Percentiles rank a stretch among this genome's conserved stretches.
Conservation (phyloP, 345 rosid species). For the Eucalyptus microcorys region DNA sequence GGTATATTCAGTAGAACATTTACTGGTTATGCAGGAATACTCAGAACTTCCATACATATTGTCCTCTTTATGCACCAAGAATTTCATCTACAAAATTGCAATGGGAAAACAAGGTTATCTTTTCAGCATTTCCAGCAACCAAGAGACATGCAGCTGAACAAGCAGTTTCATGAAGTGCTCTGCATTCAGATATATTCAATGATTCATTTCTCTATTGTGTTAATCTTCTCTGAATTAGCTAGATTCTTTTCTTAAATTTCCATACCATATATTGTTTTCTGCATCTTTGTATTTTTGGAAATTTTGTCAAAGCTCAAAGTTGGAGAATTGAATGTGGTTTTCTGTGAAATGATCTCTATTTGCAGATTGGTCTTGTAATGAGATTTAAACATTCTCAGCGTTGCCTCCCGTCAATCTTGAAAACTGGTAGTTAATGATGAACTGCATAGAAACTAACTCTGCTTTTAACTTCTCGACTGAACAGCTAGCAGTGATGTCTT, state of each 20-base stretch:
- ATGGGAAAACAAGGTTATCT: not conserved
- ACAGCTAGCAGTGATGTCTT: constrained; percentile 91
- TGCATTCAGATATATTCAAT: not conserved
- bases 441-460: not conserved
- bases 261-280: not conserved
- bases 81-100: not conserved
- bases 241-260: not conserved
- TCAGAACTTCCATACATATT: not conserved
- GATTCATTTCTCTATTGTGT: not conserved
- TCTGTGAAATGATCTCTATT: not conserved
- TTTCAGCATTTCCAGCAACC: not conserved
- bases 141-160: not conserved
- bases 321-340: not conserved
- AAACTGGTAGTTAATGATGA: not conserved
- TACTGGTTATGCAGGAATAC: not conserved
- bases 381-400: not conserved
- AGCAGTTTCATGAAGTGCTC: not conserved
- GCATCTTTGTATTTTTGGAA: not conserved
- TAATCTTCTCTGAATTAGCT: not conserved
- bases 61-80: not conserved
- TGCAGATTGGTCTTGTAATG: not conserved
- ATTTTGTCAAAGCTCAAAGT: not conserved
- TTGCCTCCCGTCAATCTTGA: not conserved
- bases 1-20: constrained; percentile 17
- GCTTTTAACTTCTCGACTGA: not conserved